Evolutionary conservation across 2,329 filamentous ascomycete species (phyloP).

Genomic region (Clarireedia homoeocarpa): DNA sequence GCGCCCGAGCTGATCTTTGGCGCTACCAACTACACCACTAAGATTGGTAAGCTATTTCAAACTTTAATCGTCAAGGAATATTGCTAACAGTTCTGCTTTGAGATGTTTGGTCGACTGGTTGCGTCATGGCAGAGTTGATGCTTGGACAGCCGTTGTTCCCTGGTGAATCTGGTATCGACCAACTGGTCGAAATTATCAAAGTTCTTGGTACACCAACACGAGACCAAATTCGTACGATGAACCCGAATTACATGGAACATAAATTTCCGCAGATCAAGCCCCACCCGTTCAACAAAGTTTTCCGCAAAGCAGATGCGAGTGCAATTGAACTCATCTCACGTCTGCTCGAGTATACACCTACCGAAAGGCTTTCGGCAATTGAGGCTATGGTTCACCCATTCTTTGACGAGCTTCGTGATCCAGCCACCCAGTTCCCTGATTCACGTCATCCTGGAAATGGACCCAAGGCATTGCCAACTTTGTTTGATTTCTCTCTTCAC

Average conservation of each 20-base stretch:
- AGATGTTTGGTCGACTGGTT: constrained; percentile 99
- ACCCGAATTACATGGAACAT: constrained; percentile 99
- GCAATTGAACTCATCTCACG: constrained; percentile 93
- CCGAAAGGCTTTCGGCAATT: constrained; percentile 84
- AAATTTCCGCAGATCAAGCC: constrained; percentile 99
- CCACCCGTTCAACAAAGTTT: constrained; percentile 98
- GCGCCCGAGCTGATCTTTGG: constrained; percentile 97
- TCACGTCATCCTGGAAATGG: constrained; percentile 76
- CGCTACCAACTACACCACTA: constrained; percentile 98
- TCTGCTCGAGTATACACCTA: constrained; percentile 93
- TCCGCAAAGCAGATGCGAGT: constrained; percentile 88
- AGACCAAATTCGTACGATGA: constrained; percentile 99
- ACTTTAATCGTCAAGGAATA: constrained; percentile 10
- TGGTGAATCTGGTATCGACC: constrained; percentile 96
- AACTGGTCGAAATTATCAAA: constrained; percentile 99
- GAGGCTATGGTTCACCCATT: constrained; percentile 98
- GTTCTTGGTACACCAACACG: constrained; percentile 92
- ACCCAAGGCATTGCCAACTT: constrained; percentile 71
- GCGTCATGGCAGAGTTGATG: constrained; percentile 99
- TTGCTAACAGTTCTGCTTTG: constrained; percentile 10
- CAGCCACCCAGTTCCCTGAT: constrained; percentile 84
- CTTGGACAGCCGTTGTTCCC: constrained; percentile 96
- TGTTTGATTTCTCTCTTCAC: constrained; percentile 92
- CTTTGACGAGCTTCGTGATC: constrained; percentile 93
- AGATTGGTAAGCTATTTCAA: constrained; percentile 70